Evolutionary conservation across 768 basidiomycete species (phyloP), one percentile per base, ranked within the genome.

Genomic region (Leccinum rimulosum): DNA sequence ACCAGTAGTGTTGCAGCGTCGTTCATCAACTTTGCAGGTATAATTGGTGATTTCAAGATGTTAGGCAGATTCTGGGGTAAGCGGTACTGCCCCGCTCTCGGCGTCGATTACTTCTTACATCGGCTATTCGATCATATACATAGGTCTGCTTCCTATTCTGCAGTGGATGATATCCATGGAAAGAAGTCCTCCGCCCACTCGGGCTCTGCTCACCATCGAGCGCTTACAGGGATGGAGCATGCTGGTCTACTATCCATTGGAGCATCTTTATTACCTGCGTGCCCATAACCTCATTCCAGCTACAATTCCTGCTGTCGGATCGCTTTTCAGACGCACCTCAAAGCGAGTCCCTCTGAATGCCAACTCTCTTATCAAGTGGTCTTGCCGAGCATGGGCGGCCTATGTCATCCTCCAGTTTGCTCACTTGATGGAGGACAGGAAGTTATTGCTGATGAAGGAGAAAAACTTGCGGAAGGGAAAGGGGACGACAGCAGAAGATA

Each of bases 31-130:
- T 74, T 92, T 28, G 80, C 79, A 0, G 74, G 78, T 47, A 67
- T 84, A 5, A 75, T 93, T 10, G 74, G 84, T 43, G 87, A 91
- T 70, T 86, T 89, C 0, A 80, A 89, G 56, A 89, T 81, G 59
- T 72, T 93, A 19, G 90, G 88, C 78, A 81, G 91, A 63, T 79
- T 92, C 63, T 92, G 89, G 87, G 91, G 91, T 90, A 66, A 68
- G 84, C 45, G n/a, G 30, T 25, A 8, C 57, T 8, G 17, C 62
- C 31, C 1, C 43, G 19, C 43, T 35, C 51, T 45, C 48, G 38
- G 56, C 48, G 12, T 17, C 15, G 9, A 35, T 35, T 17, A 38
- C 3, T 4, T 15, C 3, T 4, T 15, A 30, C 31, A 17, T 30
- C 30, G 36, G 15, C 50, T 15, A n/a, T 52, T 17, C 43, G 49